Evolutionary conservation across 1,284 basidiomycete species (phyloP), one percentile per base, ranked within the genome.

Genomic region (Naganishia albida): DNA sequence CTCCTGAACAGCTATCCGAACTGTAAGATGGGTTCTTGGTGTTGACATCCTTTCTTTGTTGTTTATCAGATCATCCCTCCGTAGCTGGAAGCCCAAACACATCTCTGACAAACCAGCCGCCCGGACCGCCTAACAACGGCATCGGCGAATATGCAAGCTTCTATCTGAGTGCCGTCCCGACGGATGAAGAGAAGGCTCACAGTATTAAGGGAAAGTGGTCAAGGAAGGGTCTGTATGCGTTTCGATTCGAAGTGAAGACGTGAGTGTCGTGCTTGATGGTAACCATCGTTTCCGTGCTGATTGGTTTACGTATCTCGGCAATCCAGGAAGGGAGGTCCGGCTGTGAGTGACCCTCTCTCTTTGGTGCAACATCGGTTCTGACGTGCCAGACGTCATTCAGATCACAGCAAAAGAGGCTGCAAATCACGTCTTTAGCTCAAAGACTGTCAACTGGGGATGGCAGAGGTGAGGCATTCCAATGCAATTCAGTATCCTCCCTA

Each of bases 361-460:
- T 30, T 23, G 3, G n/a, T n/a, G n/a, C n/a, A n/a, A n/a, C 26
- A 26, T 43, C n/a, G 34, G 43, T 53, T n/a, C 23, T 55, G 53
- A 69, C 88, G 85, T 20, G 69, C 8, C 18, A 6, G 8, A 15
- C 7, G 42, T 83, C 20, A 78, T 79, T 28, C 87, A 76, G 83
- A 6, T 75, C 82, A 20, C 88, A 67, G 76, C 81, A 52, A 92
- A 91, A 74, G 91, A 93, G 73, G 91, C 91, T 0, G 83, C 86
- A 57, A 88, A 92, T 69, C 91, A 92, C 74, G 1, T 93, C 91
- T 70, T 90, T 88, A 13, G 86, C 85, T 75, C 89, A 89, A 80
- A 90, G 86, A 87, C 88, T 3, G 86, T 87, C 48, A 90, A 91
- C 73, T 90, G 89, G 89, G 89, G 89, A 76, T 90, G 88, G 88